Evolutionary conservation across 228 moss, liverwort and hornwort genomes (phyloP), one percentile per base, ranked within the genome.

Genomic region (Sphagnum magellanicum): DNA sequence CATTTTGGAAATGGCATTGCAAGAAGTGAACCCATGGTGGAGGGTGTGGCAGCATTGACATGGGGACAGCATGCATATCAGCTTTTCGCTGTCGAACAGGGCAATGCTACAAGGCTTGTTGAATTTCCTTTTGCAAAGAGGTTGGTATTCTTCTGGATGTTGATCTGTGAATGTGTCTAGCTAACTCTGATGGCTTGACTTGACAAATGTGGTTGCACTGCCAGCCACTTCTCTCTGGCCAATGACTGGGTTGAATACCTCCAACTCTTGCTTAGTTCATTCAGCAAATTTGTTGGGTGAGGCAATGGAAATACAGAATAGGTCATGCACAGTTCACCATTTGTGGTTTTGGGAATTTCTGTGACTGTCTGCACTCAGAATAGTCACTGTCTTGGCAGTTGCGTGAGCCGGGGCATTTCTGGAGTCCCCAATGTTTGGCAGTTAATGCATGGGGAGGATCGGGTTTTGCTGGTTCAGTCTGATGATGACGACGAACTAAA

Each of bases 51-150:
- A 71, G 89, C 89, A 71, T 68, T 91, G 76, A 86, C 91, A 16
- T 94, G 94, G 94, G 91, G 91, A 10, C 86, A 81, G 66, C 88
- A 91, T 65, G 91, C 89, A 7, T 94, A 94, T 74, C 89, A 94
- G 82, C 89, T 94, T 74, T 94, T 86, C 74, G 87, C 89, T 50
- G 91, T 88, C 16, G 94, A 94, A 71, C 84, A 89, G 68, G 89
- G 91, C 61, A 86, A 81, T 63, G 86, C 88, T 50, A 76, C 84
- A 58, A 86, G 89, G 60, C 86, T 94, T 64, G 83, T 94, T 61
- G 88, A 94, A 77, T 94, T 94, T 66, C 89, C 88, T 53, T 94
- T 94, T 53, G 94, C 94, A n/a, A 94, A 91, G 76, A 94, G 83
- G 83, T 83, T 50, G 32, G 52, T 11, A 10, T 47, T 57, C 15